A percentile compares a stretch with the other conserved stretches of the same genome.
These are phyloP conservation scores for Alternaria atra DNA, from an alignment of 2,329 filamentous ascomycete species.

Conservation along the genomic window DNA sequence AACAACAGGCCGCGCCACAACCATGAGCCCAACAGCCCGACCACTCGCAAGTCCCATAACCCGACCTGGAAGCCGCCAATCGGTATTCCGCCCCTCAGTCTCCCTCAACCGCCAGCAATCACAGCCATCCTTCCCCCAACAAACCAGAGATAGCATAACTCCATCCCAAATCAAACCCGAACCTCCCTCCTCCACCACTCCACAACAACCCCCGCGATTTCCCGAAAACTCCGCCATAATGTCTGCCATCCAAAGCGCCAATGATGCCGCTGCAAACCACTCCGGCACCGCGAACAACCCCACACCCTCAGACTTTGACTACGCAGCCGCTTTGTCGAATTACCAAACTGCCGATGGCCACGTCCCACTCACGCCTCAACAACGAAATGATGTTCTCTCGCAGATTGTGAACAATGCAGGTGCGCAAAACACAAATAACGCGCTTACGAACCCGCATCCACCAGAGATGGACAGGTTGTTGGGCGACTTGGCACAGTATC, in stretches of 20 bases:
- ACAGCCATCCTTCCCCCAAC: constrained; percentile 18
- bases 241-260: constrained; percentile 59
- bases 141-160: constrained; percentile 19
- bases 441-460: constrained; percentile 63
- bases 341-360: constrained; percentile 58
- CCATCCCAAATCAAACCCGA: constrained; percentile 52
- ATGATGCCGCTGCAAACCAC: constrained; percentile 43
- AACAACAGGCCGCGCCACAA: constrained; percentile 39
- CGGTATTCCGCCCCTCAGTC: constrained; percentile 35
- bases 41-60: constrained; percentile 38
- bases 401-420: constrained; percentile 59
- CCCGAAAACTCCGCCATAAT: constrained; percentile 60
- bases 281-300: constrained; percentile 30
- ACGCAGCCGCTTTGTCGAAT: constrained; percentile 57
- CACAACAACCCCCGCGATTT: constrained; percentile 32
- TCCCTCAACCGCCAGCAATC: constrained; percentile 27
- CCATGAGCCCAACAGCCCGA: constrained; percentile 41
- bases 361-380: constrained; percentile 57
- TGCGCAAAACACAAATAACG: constrained; percentile 60
- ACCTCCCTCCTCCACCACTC: constrained; percentile 41
- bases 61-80: constrained; percentile 30
- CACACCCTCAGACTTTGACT: constrained; percentile 54
- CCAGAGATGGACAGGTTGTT: constrained; percentile 67
- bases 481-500: constrained; percentile 69
- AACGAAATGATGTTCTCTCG: constrained; percentile 58